These are phyloP conservation scores for Candida ulmi DNA, from an alignment of 805 yeast species.

Conservation along the genomic window DNA sequence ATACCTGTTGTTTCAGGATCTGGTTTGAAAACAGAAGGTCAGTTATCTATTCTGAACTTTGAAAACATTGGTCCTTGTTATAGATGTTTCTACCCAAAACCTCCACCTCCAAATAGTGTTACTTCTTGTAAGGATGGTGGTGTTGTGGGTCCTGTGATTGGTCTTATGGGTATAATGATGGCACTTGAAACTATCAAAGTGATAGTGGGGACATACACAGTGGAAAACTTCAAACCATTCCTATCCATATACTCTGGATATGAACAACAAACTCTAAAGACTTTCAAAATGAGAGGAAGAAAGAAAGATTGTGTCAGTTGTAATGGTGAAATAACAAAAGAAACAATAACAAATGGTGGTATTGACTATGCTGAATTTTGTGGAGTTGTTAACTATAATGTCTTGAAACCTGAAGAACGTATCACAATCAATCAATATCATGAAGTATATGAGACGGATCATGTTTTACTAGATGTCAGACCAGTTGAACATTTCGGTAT, in stretches of 20 bases:
- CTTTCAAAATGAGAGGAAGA: constrained; percentile 74
- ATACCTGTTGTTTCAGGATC: constrained; percentile 86
- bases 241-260: constrained; percentile 63
- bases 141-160: constrained; percentile 94
- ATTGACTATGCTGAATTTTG: constrained; percentile 73
- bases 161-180: constrained; percentile 83
- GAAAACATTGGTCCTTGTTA: constrained; percentile 78
- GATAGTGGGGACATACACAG: constrained; percentile 47
- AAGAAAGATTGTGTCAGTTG: constrained; percentile 60
- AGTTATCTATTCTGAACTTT: constrained; percentile 70
- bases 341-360: constrained; percentile 37
- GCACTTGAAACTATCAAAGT: constrained; percentile 83
- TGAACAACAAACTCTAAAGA: constrained; percentile 59
- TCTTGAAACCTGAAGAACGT: constrained; percentile 39
- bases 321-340: constrained; percentile 42
- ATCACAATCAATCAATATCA: constrained; percentile 37
- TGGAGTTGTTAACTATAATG: constrained; percentile 49
- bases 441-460: constrained; percentile 11
- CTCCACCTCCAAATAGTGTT: constrained; percentile 81
- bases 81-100: constrained; percentile 85
- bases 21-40: constrained; percentile 90
- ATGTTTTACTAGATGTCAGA: constrained; percentile 67
- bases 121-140: constrained; percentile 91
- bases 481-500: constrained; percentile 72
- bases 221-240: constrained; percentile 58